Conservation (phyloP, 345 rosid species). For the thale cress (Arabidopsis thaliana) region TAIR10.1 NC_003076.8:1775501-1776000, state of each 20-base stretch:
- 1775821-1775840: slow-evolving; percentile 53
- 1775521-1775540: slow-evolving; percentile 28
- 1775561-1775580: slow-evolving; percentile 34
- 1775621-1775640: neutral
- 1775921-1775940: slow-evolving; percentile 56
- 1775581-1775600: slow-evolving; percentile 10
- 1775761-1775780: slow-evolving; percentile 37
- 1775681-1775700: slow-evolving; percentile 63
- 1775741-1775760: slow-evolving; percentile 64
- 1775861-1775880: slow-evolving; percentile 42
- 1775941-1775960: slow-evolving; percentile 42
- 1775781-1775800: slow-evolving; percentile 45
- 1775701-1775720: slow-evolving; percentile 49
- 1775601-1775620: slow-evolving; percentile 10
- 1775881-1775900: slow-evolving; percentile 51
- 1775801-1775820: slow-evolving; percentile 56
- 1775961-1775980: slow-evolving; percentile 7
- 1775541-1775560: slow-evolving; percentile 33
- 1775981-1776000: slow-evolving; percentile 28
- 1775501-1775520: neutral
- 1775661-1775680: slow-evolving; percentile 64
- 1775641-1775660: slow-evolving; percentile 50
- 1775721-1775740: slow-evolving; percentile 49
- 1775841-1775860: slow-evolving; percentile 57
- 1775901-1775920: slow-evolving; percentile 53